A percentile compares a stretch with the other conserved stretches of the same genome.
Evolutionary conservation across 2,329 filamentous ascomycete genomes (phyloP).

Genomic region (Didymella pomorum): DNA sequence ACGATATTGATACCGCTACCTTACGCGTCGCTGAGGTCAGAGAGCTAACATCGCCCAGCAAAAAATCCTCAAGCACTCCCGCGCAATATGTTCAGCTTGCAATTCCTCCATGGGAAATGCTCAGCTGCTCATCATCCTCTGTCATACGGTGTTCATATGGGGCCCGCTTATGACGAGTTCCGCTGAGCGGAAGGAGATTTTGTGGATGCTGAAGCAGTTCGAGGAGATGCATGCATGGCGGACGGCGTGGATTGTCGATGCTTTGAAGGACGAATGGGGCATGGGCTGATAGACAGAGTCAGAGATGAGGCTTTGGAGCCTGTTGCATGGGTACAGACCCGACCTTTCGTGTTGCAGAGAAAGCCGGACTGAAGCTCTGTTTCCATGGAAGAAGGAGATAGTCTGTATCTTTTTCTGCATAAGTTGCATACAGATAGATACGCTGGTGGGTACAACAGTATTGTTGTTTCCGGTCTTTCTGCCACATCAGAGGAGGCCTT

Average conservation of each 20-base stretch:
- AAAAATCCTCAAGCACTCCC: constrained; percentile 34
- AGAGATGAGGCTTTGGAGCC: background rate
- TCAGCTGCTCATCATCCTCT: constrained; percentile 32
- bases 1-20: too few relatives aligned
- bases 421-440: too few relatives aligned
- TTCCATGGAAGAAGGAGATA: too few relatives aligned
- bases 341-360: background rate
- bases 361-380: too few relatives aligned
- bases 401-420: too few relatives aligned
- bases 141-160: constrained; percentile 40
- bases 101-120: constrained; percentile 34
- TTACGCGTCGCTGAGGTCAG: background rate
- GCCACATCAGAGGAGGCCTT: too few relatives aligned
- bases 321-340: background rate
- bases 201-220: constrained; percentile 32
- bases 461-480: too few relatives aligned
- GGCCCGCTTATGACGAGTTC: constrained; percentile 30
- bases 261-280: constrained; percentile 38
- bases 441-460: too few relatives aligned
- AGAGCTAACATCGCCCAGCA: constrained; percentile 16
- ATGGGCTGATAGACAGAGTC: background rate
- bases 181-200: constrained; percentile 31
- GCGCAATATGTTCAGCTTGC: constrained; percentile 35
- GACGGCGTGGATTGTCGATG: constrained; percentile 42
- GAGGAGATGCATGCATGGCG: constrained; percentile 40